Base-by-base conservation (phyloP, 2,329 filamentous ascomycete species). In the Byssochlamys sp. region DNA sequence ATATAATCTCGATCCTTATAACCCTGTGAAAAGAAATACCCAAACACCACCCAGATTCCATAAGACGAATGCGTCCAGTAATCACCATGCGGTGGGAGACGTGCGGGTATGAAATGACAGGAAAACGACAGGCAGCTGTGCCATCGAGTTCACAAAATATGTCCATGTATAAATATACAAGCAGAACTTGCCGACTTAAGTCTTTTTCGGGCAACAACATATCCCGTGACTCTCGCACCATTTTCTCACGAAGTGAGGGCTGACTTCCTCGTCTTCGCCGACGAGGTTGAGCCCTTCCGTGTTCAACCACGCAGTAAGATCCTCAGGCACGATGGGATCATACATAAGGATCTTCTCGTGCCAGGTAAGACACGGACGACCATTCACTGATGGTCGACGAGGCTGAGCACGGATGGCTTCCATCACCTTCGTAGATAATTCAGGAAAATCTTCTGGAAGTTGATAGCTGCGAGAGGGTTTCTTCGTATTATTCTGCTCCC, bases 261-360 rank as follows among this genome's bases (percentile, higher is more conserved):
- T 78, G 9, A 88, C 81, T 68, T 89, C 84, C 7, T 79, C 80
- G 62, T 89, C 86, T 64, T 83, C 87, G 0, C 84, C 84, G 0
- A 84, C 80, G 2, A 78, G 76, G 11, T 79, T 80, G 51, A 91
- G 73, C 26, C 84, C 83, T 11, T 87, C 87, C 2, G 80, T 80
- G 64, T 96, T 96, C 14, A 97, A 74, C 88, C 91, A 97, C 0
- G 77, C 74, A 0, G 91, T 82, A 12, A 99, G 77, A 62, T 96
- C 91, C 72, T 97, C 92, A 0, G 96, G 73, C 1, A 94, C 80
- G 50, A 99, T 87, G 0, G 92, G 90, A 66, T 97, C 91, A 69
- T 95, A 97, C 69, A 97, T 83, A 4, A 97, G 78, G 52, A 99
- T 96, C 74, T 91, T 95, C 73, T 97, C 90, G 65, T 95, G 81